A percentile compares a stretch with the other conserved stretches of the same genome.
These are phyloP conservation scores for Trichoderma aggressivum DNA, from an alignment of 2,329 filamentous ascomycete genomes.

Conservation along the genomic window DNA sequence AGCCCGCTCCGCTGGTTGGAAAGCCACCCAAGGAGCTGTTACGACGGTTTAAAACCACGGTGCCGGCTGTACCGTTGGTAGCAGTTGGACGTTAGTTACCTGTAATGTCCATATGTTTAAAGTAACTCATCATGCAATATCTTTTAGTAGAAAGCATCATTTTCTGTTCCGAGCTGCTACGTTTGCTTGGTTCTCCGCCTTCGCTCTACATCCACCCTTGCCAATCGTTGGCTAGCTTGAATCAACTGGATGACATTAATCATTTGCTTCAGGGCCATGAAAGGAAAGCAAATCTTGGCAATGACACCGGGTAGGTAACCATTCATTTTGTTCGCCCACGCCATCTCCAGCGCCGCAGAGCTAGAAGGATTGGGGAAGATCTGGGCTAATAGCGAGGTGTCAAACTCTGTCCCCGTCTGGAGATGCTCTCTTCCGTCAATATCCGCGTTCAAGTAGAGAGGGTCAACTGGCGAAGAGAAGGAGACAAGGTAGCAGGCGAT, in stretches of 20 bases:
- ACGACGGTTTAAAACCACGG: neutral
- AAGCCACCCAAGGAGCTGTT: neutral
- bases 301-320: conserved; percentile 64
- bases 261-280: conserved; percentile 87
- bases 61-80: neutral
- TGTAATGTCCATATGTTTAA: neutral
- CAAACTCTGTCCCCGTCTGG: conserved; percentile 64
- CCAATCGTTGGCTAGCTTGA: conserved; percentile 86
- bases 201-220: conserved; percentile 52
- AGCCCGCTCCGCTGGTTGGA: neutral
- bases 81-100: neutral
- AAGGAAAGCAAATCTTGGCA: conserved; percentile 70
- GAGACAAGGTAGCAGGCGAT: conserved; percentile 95
- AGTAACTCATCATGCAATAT: neutral
- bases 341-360: conserved; percentile 85
- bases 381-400: conserved; percentile 63
- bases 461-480: conserved; percentile 84
- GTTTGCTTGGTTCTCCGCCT: neutral
- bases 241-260: conserved; percentile 91
- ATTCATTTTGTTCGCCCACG: conserved; percentile 87
- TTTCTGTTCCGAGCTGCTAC: neutral
- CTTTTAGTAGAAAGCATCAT: neutral
- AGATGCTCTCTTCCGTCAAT: conserved; percentile 43
- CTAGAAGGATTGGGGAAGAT: conserved; percentile 86
- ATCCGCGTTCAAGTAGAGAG: conserved; percentile 70